Evolutionary conservation across 371 early-diverging fungal species (phyloP), one percentile per base, ranked within the genome.

Genomic region (Mucor lusitanicus): DNA sequence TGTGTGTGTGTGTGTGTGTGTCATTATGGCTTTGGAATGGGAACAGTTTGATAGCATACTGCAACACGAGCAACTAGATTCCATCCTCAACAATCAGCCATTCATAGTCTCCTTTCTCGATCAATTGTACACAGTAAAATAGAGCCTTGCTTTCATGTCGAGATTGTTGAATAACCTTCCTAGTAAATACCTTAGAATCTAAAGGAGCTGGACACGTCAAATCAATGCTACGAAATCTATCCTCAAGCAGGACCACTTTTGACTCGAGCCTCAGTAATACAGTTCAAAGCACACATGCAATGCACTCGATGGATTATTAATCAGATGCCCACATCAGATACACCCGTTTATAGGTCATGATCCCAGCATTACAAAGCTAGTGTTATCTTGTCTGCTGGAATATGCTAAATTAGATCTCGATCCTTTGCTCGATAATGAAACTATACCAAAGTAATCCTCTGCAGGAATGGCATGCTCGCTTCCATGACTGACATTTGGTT

Each of bases 271-370:
- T 56, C 70, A 13, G 70, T 70, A 70, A 39, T 44, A 19, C 44
- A 23, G 12, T 9, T 50, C 3, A 19, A 48, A 21, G 30, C 30
- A 30, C 30, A 30, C 8, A 19, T 46, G 15, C 7, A 50, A 50
- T 12, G 21, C 50, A 23, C 8, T 3, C 1, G 2, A 12, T 37
- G 37, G 13, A 37, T 3, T 2, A 30, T 25, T 46, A 9, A 40
- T 25, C 3, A 7, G 55, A 12, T 30, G 30, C 30, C 30, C 30
- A 25, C 13, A 19, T n/a, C 50, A 70, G 70, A 62, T 25, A 12
- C 70, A 70, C 37, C 70, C 63, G 4, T 70, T 54, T 40, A 48
- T 70, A 37, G 63, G 53, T 8, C 58, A 58, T 40, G 39, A 55
- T 23, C 15, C 35, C 2, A 9, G 3, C 5, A 62, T 65, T 11